Evolutionary conservation across 2,329 filamentous ascomycete genomes (phyloP).

Genomic region (Diaporthe capsici): DNA sequence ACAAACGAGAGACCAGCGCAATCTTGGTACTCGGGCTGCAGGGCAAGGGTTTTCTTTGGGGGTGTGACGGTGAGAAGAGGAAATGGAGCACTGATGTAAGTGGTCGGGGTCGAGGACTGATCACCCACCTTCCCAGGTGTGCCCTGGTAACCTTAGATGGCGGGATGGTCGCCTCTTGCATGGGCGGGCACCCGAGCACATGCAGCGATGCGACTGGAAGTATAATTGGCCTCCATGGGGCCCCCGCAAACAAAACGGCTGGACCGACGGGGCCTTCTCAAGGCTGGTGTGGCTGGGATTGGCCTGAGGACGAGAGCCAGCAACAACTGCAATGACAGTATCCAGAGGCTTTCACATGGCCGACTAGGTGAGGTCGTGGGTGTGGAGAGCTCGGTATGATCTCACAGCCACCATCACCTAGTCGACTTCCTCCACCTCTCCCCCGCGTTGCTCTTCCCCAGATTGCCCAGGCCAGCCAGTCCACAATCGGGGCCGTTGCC

Average conservation of each 20-base stretch:
- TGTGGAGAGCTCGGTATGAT: constrained; percentile 32
- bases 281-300: constrained; percentile 15
- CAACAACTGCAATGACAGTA: not conserved
- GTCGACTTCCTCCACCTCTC: not conserved
- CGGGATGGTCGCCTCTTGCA: constrained; percentile 28
- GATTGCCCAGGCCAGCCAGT: constrained; percentile 8
- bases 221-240: constrained; percentile 11
- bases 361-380: not conserved
- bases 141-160: not conserved
- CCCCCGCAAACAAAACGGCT: constrained; percentile 12
- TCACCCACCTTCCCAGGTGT: constrained; percentile 26
- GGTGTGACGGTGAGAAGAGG: constrained; percentile 20
- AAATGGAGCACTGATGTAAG: constrained; percentile 26
- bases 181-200: constrained; percentile 16
- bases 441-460: constrained; percentile 24
- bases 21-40: not conserved
- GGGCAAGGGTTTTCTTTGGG: constrained; percentile 13
- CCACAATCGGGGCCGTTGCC: not conserved
- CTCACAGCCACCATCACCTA: constrained; percentile 10
- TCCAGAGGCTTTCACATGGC: constrained; percentile 15
- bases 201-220: constrained; percentile 15
- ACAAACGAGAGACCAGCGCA: not conserved
- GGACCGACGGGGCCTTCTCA: not conserved
- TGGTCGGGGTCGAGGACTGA: constrained; percentile 16
- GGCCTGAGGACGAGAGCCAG: constrained; percentile 1